phyloP scores from a whole-genome alignment of 1,139 yeast genomes.

The Taphrina communis region DNA sequence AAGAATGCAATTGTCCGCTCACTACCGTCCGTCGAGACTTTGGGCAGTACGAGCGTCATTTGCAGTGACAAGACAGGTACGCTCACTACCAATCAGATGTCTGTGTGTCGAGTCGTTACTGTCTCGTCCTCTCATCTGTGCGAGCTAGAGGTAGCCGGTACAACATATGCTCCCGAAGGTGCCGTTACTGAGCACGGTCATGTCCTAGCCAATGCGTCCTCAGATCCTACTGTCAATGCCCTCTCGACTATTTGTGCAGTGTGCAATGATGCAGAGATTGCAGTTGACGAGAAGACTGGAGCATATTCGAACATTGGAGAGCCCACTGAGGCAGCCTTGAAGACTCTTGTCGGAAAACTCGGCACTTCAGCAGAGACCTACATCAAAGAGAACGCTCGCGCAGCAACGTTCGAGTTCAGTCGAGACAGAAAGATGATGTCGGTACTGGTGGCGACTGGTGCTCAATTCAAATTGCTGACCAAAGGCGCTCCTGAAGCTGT shows the following conservation, averaged over 20 bases:
- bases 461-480: slow-evolving; percentile 52
- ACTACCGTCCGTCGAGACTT: slow-evolving; percentile 53
- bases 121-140: slow-evolving; percentile 55
- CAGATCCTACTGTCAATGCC: slow-evolving; percentile 49
- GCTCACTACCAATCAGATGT: slow-evolving; percentile 58
- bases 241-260: slow-evolving; percentile 49
- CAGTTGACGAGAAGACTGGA: slow-evolving; percentile 47
- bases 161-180: slow-evolving; percentile 54
- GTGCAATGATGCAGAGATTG: slow-evolving; percentile 53
- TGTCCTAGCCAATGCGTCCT: slow-evolving; percentile 49
- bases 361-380: slow-evolving; percentile 42
- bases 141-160: slow-evolving; percentile 57
- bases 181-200: slow-evolving; percentile 53
- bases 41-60: slow-evolving; percentile 57
- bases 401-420: slow-evolving; percentile 52
- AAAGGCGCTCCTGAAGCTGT: slow-evolving; percentile 65
- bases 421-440: slow-evolving; percentile 62
- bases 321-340: slow-evolving; percentile 53
- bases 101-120: slow-evolving; percentile 52
- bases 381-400: slow-evolving; percentile 41
- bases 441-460: slow-evolving; percentile 53
- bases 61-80: slow-evolving; percentile 81
- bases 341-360: slow-evolving; percentile 50
- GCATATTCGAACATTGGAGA: slow-evolving; percentile 52
- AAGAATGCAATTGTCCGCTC: slow-evolving; percentile 60